Base-by-base conservation (phyloP, 495 filamentous ascomycete genomes). In the Amniculicola lignicola region DNA sequence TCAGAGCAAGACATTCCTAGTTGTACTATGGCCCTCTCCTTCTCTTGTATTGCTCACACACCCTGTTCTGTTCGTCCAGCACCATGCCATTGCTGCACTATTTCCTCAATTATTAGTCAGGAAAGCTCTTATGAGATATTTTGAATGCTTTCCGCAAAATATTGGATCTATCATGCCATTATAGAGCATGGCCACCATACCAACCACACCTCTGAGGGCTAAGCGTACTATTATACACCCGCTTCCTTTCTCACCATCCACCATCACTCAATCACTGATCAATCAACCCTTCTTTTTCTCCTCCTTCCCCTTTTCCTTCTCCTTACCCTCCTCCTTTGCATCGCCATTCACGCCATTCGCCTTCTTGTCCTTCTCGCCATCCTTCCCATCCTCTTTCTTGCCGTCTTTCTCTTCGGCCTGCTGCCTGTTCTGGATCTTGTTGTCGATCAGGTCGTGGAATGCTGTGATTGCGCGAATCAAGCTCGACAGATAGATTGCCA, bases 401-500 rank as follows among this genome's bases (percentile, higher is more conserved):
- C 80, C 81, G 61, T 96, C 90, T 72, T 87, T 90, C 69, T 98
- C 93, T 67, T 96, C 93, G 72, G 94, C 89, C 69, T 92, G 88
- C 74, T 96, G 92, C 64, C 91, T 76, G 75, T 98, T 98, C 76
- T 97, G 93, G 57, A 97, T 95, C 84, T 98, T 98, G 75, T 98
- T 98, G 78, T 98, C 93, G 64, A 98, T 98, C 59, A 98, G 75
- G 72, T 98, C 93, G 70, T 98, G 93, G 83, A 97, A 98, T 12
- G 93, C 94, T 6, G 93, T 97, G 65, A 98, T 97, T 25, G 94
- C 94, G 35, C 93, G 82, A 74, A 98, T 96, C 75, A 98, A 75
- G 72, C 87, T 93, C 72, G 87, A 92, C 52, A 98, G 77, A 70
- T 98, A 98, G 68, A 98, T 97, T 33, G 90, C 82, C 84, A 98